These are phyloP conservation scores for Sanghuangporus sanghuang DNA, from an alignment of 1,284 basidiomycete species.

Conservation along the genomic window DNA sequence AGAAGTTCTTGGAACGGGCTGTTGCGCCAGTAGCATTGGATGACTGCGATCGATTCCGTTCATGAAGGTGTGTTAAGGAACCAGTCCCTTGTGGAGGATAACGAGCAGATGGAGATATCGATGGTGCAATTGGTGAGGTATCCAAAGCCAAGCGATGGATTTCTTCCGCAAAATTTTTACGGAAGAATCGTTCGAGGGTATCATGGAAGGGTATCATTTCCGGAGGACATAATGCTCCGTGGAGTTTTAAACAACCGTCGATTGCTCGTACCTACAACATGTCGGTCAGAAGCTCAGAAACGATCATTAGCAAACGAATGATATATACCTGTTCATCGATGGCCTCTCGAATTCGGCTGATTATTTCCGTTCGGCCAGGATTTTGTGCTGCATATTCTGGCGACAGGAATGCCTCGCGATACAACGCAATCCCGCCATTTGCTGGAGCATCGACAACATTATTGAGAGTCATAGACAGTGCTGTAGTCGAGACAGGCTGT, in stretches of 20 bases:
- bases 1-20: slow-evolving; percentile 32
- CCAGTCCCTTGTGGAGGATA: slow-evolving; percentile 41
- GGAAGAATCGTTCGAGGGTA: slow-evolving; percentile 85
- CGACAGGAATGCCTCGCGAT: slow-evolving; percentile 74
- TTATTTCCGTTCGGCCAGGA: slow-evolving; percentile 64
- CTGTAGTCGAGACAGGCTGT: slow-evolving; percentile 73
- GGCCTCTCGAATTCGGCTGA: slow-evolving; percentile 66
- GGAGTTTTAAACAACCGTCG: slow-evolving; percentile 78
- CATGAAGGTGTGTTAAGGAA: slow-evolving; percentile 21
- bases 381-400: slow-evolving; percentile 64
- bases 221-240: slow-evolving; percentile 75
- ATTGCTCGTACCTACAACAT: slow-evolving; percentile 65
- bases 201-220: slow-evolving; percentile 92
- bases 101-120: slow-evolving; percentile 29
- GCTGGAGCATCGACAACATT: slow-evolving; percentile 80
- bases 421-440: slow-evolving; percentile 73
- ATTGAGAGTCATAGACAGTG: slow-evolving; percentile 85
- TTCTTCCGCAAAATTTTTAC: slow-evolving; percentile 87
- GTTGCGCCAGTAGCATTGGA: slow-evolving; percentile 27
- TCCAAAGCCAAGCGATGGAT: slow-evolving; percentile 63
- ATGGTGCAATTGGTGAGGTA: slow-evolving; percentile 18
- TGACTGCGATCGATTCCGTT: slow-evolving; percentile 15
- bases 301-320: slow-evolving; percentile 20
- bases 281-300: slow-evolving; percentile 19
- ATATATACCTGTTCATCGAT: slow-evolving; percentile 78